A percentile compares a stretch with the other conserved stretches of the same genome.
Evolutionary conservation across 1,284 basidiomycete genomes (phyloP).

Genomic region (Apiotrichum montevideense): DNA sequence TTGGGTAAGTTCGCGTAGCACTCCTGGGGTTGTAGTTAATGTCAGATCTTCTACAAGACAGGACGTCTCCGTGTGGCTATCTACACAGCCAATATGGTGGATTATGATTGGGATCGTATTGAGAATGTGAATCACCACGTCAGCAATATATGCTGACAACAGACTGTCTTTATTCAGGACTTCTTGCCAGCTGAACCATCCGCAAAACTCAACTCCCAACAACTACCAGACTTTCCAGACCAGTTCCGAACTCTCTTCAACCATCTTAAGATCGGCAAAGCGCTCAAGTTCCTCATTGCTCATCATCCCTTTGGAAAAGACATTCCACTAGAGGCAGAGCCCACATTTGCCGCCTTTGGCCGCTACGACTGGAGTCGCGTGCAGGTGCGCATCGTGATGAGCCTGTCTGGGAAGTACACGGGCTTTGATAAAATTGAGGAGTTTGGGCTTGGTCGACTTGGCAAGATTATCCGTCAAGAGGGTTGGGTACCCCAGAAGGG

Average conservation of each 20-base stretch:
- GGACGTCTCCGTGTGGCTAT: constrained; percentile 43
- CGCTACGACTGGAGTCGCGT: constrained; percentile 43
- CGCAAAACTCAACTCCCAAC: neutral
- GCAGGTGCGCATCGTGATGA: constrained; percentile 40
- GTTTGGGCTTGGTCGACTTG: constrained; percentile 36
- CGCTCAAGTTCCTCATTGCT: constrained; percentile 23
- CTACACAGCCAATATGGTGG: constrained; percentile 42
- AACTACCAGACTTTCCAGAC: constrained; percentile 28
- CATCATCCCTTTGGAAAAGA: constrained; percentile 24
- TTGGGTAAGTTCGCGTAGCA: constrained; percentile 26
- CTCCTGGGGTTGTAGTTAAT: neutral
- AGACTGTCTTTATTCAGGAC: constrained; percentile 47
- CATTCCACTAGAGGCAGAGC: constrained; percentile 23
- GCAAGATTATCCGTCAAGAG: constrained; percentile 29
- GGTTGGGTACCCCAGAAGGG: constrained; percentile 33
- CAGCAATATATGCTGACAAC: neutral
- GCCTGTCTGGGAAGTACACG: constrained; percentile 33
- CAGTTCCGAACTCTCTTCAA: constrained; percentile 37
- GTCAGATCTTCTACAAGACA: constrained; percentile 45
- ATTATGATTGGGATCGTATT: constrained; percentile 43
- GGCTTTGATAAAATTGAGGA: constrained; percentile 29
- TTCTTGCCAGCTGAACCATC: constrained; percentile 24
- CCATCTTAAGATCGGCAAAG: constrained; percentile 38
- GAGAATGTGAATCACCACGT: constrained; percentile 37
- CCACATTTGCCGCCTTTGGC: constrained; percentile 19